Evolutionary conservation across 192 early-diverging fungal genomes (phyloP), one percentile per base, ranked within the genome.

Genomic region (Coemansia aciculifera): DNA sequence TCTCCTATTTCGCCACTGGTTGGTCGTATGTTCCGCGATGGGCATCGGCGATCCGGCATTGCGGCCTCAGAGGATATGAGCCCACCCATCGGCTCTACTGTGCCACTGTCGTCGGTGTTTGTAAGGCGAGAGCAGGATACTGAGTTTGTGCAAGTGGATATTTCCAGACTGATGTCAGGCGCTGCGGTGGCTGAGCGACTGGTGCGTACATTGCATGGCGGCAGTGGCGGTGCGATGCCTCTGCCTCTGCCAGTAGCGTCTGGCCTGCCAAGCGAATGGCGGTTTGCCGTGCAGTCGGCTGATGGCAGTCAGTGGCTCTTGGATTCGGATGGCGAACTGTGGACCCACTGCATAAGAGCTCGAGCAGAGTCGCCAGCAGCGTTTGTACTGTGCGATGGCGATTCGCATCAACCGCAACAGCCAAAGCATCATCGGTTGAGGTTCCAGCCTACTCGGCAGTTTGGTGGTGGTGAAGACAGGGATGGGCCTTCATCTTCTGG

Each of bases 301-400:
- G 62, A 64, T 36, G 52, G 61, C 54, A 17, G 37, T 9, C 19
- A 27, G 61, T 42, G 56, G 11, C 37, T 21, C 10, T 29, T 73
- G 10, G 49, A 37, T 0, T 73, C 72, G 13, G 72, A 67, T 5
- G 39, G 52, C 51, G 72, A 73, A 19, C 49, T 73, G 60, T 73
- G 72, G 72, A 51, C 44, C 34, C 72, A 67, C 52, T 68, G 72
- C 24, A 13, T 63, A 31, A 40, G 64, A 5, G 59, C 72, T 3
- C 42, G 57, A 4, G 3, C 66, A 3, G 64, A 67, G 32, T 36
- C 43, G 36, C 67, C 73, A 7, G 66, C 62, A 12, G 44, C 29
- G 40, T 64, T 74, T 60, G 42, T 74, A 12, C 49, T 73, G 38
- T 62, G 44, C 19, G 36, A 59, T 27, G 44, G 64, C 13, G 71